These are phyloP conservation scores for Biancaea sappan DNA, from an alignment of 306 rosid genomes.

Conservation along the genomic window DNA sequence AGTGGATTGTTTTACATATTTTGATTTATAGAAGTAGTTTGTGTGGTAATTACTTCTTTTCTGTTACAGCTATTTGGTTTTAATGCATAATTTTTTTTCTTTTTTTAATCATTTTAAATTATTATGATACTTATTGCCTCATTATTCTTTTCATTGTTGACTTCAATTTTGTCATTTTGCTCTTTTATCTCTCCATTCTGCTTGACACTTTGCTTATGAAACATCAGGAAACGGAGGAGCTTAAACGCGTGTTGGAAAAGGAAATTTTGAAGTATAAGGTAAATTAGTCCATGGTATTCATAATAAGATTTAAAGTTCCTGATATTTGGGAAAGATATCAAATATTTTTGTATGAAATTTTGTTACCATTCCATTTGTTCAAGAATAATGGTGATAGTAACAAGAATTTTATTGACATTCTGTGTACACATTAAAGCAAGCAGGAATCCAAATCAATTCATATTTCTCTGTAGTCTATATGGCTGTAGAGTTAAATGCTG, in stretches of 20 bases:
- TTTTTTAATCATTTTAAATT: background rate
- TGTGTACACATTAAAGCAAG: background rate
- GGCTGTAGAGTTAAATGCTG: background rate
- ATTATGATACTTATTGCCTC: background rate
- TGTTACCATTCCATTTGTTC: background rate
- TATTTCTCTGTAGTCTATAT: background rate
- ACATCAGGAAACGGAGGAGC: conserved; percentile 93
- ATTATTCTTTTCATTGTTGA: background rate
- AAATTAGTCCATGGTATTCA: conserved; percentile 21
- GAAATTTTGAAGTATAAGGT: conserved; percentile 78
- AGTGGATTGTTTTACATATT: conserved; percentile 12
- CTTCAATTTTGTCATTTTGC: background rate
- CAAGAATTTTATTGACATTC: background rate
- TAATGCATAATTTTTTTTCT: background rate
- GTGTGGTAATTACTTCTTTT: background rate
- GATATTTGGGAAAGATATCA: conserved; percentile 14
- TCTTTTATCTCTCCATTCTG: background rate
- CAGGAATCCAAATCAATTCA: background rate
- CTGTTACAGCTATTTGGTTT: background rate
- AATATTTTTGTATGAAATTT: conserved; percentile 18
- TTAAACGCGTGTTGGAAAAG: conserved; percentile 68
- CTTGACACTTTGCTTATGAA: conserved; percentile 37
- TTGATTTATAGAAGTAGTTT: background rate
- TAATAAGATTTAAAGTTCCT: conserved; percentile 23
- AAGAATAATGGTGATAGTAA: conserved; percentile 11